These are phyloP conservation scores for Neckera pumila DNA, from an alignment of 225 moss, liverwort and hornwort genomes.

Conservation along the genomic window DNA sequence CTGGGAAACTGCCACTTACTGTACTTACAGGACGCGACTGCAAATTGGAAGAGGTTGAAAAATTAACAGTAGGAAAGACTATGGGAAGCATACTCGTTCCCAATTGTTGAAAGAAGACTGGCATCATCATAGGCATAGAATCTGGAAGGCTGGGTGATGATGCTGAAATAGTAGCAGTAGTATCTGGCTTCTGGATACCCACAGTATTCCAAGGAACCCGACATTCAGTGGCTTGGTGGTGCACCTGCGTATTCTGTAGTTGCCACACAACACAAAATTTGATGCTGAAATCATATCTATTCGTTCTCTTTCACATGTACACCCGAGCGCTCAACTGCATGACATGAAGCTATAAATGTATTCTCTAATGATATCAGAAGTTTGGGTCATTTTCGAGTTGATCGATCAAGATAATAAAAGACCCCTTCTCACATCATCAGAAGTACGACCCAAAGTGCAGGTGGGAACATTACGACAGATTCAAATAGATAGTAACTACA, in stretches of 20 bases:
- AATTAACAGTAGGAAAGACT: slow-evolving; percentile 1
- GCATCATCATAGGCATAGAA: slow-evolving; percentile 18
- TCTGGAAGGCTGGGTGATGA: neutral
- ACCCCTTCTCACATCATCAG: neutral
- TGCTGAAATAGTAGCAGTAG: neutral
- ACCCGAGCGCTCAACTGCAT: neutral
- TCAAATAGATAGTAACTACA: neutral
- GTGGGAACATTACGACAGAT: neutral
- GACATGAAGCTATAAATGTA: neutral
- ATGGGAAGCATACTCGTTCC: slow-evolving; percentile 4
- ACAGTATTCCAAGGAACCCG: neutral
- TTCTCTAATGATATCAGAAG: neutral
- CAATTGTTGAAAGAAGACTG: slow-evolving; percentile 14
- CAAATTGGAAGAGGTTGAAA: neutral
- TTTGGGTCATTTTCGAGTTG: neutral
- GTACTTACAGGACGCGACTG: neutral
- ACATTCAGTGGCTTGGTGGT: slow-evolving; percentile 9
- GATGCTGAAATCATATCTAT: neutral
- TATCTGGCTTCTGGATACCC: slow-evolving; percentile 5
- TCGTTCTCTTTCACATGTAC: neutral
- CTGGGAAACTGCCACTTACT: neutral
- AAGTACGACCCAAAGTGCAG: neutral
- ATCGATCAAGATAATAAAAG: neutral
- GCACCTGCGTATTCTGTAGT: neutral
- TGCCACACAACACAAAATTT: neutral